These are phyloP conservation scores for Knoxia roxburghii DNA, from an alignment of 257 asterid species.

Conservation along the genomic window DNA sequence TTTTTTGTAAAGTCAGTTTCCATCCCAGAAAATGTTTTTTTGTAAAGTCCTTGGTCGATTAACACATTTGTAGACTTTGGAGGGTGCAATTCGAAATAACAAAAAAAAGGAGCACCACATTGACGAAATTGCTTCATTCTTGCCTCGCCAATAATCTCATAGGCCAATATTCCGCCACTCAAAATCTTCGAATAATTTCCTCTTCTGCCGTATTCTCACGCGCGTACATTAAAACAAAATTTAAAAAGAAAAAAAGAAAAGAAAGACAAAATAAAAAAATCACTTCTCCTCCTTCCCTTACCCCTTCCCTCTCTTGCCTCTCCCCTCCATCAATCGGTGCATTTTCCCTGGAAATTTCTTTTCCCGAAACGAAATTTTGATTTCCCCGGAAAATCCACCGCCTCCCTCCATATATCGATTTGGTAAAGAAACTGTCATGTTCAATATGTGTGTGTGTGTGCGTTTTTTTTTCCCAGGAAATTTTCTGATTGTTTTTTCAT, in stretches of 20 bases:
- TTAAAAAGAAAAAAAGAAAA: background rate
- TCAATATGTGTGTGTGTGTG: background rate
- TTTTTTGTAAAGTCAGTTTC: too few species aligned
- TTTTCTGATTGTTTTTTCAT: background rate
- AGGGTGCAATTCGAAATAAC: too few species aligned
- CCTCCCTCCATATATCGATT: background rate
- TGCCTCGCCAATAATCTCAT: background rate
- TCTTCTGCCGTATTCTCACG: background rate
- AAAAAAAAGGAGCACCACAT: too few species aligned
- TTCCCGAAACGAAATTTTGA: background rate
- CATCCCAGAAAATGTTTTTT: too few species aligned
- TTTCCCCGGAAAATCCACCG: constrained; percentile 15
- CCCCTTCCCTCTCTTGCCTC: constrained; percentile 7
- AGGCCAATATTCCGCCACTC: background rate
- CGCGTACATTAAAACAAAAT: background rate
- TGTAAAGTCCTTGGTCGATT: too few species aligned
- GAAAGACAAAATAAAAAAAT: too few species aligned
- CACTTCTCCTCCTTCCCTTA: background rate
- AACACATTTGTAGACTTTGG: too few species aligned
- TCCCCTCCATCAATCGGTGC: constrained; percentile 6
- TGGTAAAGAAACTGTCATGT: constrained; percentile 1
- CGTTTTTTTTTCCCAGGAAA: background rate
- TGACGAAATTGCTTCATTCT: too few species aligned
- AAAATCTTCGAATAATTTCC: constrained; percentile 2
- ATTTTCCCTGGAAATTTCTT: constrained; percentile 21